A percentile compares a stretch with the other conserved stretches of the same genome.
These are phyloP conservation scores for Neofusicoccum ribis DNA, from an alignment of 2,329 filamentous ascomycete genomes.

Conservation along the genomic window DNA sequence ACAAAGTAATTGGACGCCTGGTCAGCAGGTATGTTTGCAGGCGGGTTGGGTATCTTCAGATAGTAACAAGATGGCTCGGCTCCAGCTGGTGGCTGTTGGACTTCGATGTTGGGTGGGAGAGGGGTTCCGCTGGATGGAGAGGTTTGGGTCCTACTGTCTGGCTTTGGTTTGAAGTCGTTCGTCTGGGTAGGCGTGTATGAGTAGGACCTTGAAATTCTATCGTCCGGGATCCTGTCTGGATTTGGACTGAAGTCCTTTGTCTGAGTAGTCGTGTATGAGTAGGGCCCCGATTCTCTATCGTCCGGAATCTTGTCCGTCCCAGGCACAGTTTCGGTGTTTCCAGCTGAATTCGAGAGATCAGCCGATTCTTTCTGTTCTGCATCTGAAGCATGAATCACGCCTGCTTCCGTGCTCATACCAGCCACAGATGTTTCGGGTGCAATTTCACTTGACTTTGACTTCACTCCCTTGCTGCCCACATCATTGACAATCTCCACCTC, in stretches of 20 bases:
- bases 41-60: neutral
- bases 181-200: neutral
- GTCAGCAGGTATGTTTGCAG: neutral
- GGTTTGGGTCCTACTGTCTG: neutral
- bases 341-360: neutral
- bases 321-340: neutral
- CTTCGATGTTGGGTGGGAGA: neutral
- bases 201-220: neutral
- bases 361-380: no score
- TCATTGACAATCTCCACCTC: no score
- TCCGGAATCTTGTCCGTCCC: neutral
- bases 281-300: neutral
- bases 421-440: no score
- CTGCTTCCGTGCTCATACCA: no score
- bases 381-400: no score
- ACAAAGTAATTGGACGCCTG: neutral
- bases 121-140: neutral
- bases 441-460: no score
- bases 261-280: neutral
- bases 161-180: neutral
- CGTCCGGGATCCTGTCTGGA: neutral
- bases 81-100: neutral
- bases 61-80: neutral
- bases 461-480: no score
- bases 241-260: neutral